phyloP scores from a whole-genome alignment of 2,329 filamentous ascomycete species.

The Scytalidium sp. region DNA sequence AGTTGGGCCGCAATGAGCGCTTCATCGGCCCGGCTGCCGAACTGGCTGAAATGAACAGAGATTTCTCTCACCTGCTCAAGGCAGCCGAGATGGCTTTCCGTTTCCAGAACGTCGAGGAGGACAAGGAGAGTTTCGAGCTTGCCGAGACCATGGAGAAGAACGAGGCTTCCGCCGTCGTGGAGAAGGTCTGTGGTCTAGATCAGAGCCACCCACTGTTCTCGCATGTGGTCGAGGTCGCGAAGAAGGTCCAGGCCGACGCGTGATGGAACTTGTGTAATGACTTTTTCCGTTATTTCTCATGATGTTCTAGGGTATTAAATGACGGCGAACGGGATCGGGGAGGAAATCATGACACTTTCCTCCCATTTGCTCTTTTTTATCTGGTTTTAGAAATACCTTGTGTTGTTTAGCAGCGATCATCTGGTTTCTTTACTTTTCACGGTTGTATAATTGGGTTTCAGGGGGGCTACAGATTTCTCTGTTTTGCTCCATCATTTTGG shows the following conservation, averaged over 20 bases:
- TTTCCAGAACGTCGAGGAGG: slow-evolving; percentile 91
- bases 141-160: slow-evolving; percentile 80
- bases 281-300: neutral
- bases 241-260: slow-evolving; percentile 68
- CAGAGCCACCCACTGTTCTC: slow-evolving; percentile 73
- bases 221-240: slow-evolving; percentile 72
- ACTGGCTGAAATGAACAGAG: slow-evolving; percentile 76
- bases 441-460: too few relatives aligned
- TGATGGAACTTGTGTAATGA: slow-evolving; percentile 4
- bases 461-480: too few relatives aligned
- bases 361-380: too few relatives aligned
- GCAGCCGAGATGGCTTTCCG: slow-evolving; percentile 89
- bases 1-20: slow-evolving; percentile 91
- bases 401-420: too few relatives aligned
- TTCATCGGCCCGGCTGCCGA: slow-evolving; percentile 91
- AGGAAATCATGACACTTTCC: too few relatives aligned
- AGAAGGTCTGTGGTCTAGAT: slow-evolving; percentile 79
- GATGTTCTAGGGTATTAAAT: too few relatives aligned
- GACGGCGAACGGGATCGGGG: too few relatives aligned
- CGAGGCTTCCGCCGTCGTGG: slow-evolving; percentile 70
- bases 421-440: too few relatives aligned
- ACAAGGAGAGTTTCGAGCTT: slow-evolving; percentile 84
- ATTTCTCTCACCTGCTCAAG: slow-evolving; percentile 70
- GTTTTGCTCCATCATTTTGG: too few relatives aligned
- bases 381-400: too few relatives aligned